phyloP scores from a whole-genome alignment of 345 rosid genomes.

The Lepidium sativum region DNA sequence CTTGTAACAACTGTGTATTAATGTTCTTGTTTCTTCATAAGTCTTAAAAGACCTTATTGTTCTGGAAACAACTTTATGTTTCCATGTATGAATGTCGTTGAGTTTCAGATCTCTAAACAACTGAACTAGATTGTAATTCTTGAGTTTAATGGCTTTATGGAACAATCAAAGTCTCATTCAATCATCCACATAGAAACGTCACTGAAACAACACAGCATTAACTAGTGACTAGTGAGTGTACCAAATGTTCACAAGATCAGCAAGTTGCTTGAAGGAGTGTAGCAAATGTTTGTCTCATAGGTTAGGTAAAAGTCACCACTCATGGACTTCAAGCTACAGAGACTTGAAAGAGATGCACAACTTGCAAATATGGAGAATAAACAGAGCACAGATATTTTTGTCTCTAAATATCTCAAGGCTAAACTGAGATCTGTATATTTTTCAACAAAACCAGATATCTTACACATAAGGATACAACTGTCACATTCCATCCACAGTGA shows the following conservation, averaged over 20 bases:
- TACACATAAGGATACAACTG: not conserved
- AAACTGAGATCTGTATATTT: not conserved
- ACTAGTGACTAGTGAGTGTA: constrained; percentile 8
- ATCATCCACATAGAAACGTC: not conserved
- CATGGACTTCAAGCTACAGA: constrained; percentile 21
- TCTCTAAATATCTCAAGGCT: not conserved
- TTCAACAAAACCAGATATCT: not conserved
- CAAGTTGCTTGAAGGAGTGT: constrained; percentile 12
- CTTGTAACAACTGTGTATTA: constrained; percentile 7
- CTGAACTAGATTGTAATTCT: not conserved
- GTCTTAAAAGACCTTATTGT: not conserved
- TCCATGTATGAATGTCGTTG: not conserved
- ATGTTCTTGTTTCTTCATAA: constrained; percentile 13
- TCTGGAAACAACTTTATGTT: too few species aligned
- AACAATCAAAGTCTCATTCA: not conserved
- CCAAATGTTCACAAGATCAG: constrained; percentile 1
- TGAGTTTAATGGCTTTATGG: not conserved
- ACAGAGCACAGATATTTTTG: constrained; percentile 10
- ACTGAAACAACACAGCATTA: not conserved
- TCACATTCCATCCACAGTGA: not conserved
- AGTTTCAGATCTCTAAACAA: not conserved
- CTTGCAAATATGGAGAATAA: constrained; percentile 6
- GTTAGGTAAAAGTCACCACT: constrained; percentile 10
- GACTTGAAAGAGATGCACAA: constrained; percentile 16
- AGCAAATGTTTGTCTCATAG: constrained; percentile 18